Percentiles rank a stretch among this genome's conserved stretches.
Evolutionary conservation across 2,329 filamentous ascomycete genomes (phyloP).

Genomic region (Alternaria angustiovoidea): DNA sequence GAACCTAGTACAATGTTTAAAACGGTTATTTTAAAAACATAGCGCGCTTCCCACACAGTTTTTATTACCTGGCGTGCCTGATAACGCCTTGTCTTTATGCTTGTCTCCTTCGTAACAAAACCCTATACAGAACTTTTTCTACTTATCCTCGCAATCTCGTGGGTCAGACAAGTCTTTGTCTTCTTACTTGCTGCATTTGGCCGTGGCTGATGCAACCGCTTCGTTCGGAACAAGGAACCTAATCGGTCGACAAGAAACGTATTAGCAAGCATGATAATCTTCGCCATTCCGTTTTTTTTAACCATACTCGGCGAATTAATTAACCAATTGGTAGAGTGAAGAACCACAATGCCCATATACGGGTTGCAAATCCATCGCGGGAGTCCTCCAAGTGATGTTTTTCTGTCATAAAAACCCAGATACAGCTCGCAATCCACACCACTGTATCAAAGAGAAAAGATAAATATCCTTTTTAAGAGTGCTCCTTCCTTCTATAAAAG

Average conservation of each 20-base stretch:
- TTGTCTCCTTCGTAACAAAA: neutral
- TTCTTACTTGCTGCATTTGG: neutral
- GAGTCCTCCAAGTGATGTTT: neutral
- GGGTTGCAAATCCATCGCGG: neutral
- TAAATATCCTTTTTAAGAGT: no score
- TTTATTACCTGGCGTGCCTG: neutral
- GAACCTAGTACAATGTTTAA: neutral
- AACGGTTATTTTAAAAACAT: neutral
- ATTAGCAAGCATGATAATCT: neutral
- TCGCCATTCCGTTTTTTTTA: no score
- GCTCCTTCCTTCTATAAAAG: no score
- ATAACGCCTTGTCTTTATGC: neutral
- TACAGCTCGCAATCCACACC: neutral
- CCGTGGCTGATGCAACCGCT: neutral
- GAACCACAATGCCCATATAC: neutral
- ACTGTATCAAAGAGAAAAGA: no score
- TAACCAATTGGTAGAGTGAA: neutral
- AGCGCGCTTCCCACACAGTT: neutral
- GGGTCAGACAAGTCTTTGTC: neutral
- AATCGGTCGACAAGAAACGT: neutral
- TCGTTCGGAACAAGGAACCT: neutral
- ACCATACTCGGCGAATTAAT: neutral
- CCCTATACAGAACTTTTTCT: no score
- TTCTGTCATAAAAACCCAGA: neutral
- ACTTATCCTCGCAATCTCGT: neutral